phyloP scores from a whole-genome alignment of 768 basidiomycete genomes.

The Calocera cornea region DNA sequence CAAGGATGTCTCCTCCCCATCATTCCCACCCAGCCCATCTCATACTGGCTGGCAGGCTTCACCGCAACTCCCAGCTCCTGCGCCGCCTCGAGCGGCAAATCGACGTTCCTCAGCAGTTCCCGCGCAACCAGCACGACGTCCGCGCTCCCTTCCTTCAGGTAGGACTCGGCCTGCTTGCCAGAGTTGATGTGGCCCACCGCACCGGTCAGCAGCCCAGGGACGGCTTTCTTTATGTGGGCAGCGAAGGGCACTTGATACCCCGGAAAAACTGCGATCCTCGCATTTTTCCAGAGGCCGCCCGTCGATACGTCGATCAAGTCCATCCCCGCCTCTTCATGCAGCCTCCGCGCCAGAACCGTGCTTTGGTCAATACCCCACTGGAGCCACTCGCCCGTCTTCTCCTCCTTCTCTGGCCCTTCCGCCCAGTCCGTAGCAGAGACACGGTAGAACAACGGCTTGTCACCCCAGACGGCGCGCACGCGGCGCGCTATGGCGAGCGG shows the following conservation, averaged over 20 bases:
- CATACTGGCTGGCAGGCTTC: constrained; percentile 62
- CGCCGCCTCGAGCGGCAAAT: constrained; percentile 52
- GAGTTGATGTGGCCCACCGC: constrained; percentile 63
- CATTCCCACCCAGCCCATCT: constrained; percentile 40
- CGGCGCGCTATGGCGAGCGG: constrained; percentile 43
- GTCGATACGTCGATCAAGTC: constrained; percentile 64
- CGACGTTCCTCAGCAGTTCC: constrained; percentile 50
- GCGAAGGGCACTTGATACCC: constrained; percentile 56
- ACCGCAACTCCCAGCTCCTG: constrained; percentile 46
- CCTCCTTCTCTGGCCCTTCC: constrained; percentile 41
- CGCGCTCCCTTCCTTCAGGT: constrained; percentile 50
- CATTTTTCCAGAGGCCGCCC: constrained; percentile 50
- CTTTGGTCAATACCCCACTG: constrained; percentile 73
- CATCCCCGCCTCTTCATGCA: constrained; percentile 43
- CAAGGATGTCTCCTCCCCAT: constrained; percentile 10
- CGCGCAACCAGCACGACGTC: constrained; percentile 58
- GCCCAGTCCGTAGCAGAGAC: constrained; percentile 59
- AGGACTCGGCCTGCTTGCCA: constrained; percentile 46
- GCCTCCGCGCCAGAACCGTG: constrained; percentile 39
- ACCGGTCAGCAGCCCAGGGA: constrained; percentile 42
- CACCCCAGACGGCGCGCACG: constrained; percentile 44
- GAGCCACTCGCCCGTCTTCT: constrained; percentile 40
- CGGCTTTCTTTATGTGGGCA: constrained; percentile 44
- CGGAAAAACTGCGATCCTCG: constrained; percentile 17
- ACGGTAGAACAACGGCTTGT: constrained; percentile 60